A percentile compares a stretch with the other conserved stretches of the same genome.
Evolutionary conservation across 2,329 filamentous ascomycete genomes (phyloP).

Genomic region (Macrophomina pseudophaseolina): DNA sequence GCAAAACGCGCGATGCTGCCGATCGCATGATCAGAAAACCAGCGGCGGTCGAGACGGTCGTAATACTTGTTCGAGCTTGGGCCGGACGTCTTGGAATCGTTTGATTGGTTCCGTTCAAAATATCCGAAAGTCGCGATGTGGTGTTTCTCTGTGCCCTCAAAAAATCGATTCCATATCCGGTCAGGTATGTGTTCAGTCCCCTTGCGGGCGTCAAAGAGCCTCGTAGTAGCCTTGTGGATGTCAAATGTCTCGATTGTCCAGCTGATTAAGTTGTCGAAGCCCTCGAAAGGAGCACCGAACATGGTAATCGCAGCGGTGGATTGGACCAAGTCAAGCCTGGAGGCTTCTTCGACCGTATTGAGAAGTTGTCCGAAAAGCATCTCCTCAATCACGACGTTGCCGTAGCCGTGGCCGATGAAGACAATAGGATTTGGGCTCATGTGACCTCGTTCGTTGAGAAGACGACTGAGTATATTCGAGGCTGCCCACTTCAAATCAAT

Average conservation of each 20-base stretch:
- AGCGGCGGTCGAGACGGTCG: neutral
- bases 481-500: slow-evolving; percentile 6
- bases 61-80: neutral
- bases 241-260: neutral
- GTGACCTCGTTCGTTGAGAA: neutral
- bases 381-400: slow-evolving; percentile 8
- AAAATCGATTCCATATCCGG: neutral
- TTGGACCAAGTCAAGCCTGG: neutral
- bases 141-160: neutral
- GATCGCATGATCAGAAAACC: neutral
- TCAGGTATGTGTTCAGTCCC: neutral
- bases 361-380: neutral
- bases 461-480: neutral
- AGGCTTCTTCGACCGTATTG: neutral
- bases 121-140: neutral
- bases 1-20: neutral
- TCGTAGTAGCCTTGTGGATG: neutral
- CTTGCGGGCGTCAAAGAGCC: slow-evolving; percentile 2
- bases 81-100: neutral
- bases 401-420: slow-evolving; percentile 21
- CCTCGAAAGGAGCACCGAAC: neutral
- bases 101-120: neutral
- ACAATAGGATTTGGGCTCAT: neutral
- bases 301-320: neutral
- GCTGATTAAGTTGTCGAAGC: neutral